Conservation (phyloP, 768 basidiomycete genomes). For the Boletellus emodensis region DNA sequence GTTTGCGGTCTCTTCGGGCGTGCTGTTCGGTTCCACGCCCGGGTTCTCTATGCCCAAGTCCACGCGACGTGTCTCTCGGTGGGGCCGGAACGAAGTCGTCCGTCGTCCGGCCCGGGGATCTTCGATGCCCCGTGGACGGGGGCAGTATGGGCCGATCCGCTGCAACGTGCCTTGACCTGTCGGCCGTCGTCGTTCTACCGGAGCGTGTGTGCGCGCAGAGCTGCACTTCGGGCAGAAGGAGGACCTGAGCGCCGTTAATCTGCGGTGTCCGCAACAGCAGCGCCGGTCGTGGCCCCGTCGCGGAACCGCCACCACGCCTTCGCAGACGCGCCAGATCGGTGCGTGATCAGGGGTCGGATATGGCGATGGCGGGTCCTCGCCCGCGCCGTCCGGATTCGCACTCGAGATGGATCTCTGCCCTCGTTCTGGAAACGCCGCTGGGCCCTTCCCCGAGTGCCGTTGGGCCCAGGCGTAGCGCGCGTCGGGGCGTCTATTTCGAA, state of each 20-base stretch:
- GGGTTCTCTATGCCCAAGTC: no score
- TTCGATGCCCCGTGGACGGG: conserved; percentile 1
- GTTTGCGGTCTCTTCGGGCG: conserved; percentile 19
- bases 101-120: background rate
- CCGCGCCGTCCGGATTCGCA: conserved; percentile 28
- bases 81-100: background rate
- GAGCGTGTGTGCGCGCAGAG: no score
- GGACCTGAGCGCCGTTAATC: background rate
- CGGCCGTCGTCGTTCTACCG: no score
- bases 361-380: conserved; percentile 21
- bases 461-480: no score
- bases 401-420: conserved; percentile 14
- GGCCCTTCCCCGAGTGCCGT: conserved; percentile 1
- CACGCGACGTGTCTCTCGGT: background rate
- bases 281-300: conserved; percentile 20
- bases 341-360: conserved; percentile 22
- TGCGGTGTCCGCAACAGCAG: conserved; percentile 17
- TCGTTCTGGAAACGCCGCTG: conserved; percentile 22
- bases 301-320: conserved; percentile 28
- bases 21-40: conserved; percentile 12
- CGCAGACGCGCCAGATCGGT: conserved; percentile 26
- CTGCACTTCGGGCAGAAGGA: conserved; percentile 6
- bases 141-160: no score
- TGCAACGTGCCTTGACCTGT: no score
- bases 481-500: no score